Evolutionary conservation across 2,329 filamentous ascomycete species (phyloP), one percentile per base, ranked within the genome.

Genomic region (Thermoascus crustaceus): DNA sequence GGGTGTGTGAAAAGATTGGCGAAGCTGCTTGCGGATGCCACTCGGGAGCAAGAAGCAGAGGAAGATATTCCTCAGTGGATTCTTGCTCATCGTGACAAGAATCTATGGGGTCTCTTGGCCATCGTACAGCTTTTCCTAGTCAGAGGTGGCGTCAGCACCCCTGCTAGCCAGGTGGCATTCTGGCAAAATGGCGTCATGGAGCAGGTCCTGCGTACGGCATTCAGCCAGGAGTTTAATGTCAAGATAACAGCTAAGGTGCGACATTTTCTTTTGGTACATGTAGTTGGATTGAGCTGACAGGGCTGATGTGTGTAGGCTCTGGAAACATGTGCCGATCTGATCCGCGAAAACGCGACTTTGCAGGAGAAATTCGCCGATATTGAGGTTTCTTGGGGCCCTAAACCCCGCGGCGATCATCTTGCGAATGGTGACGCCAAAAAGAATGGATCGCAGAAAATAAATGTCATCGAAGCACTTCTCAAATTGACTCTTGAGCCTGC

Each of bases 301-400:
- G 25, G 30, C 40, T 49, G 21, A 46, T 42, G 30, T 24, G 5
- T 18, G 7, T 57, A 85, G 76, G 88, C 91, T 43, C 67, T 98
- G 34, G 73, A 77, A 45, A 84, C 86, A 20, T 93, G 86, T 54
- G 87, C 86, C 36, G 87, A 94, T 61, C 74, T 94, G 49, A 94
- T 98, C 49, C 76, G 82, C 44, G 83, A 78, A 26, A 94, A 94
- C 54, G 59, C 79, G 16, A 69, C 69, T 4, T 69, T 96, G 6
- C 91, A 98, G 59, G 87, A 95, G 62, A 76, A 73, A 31, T 96
- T 98, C 57, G 89, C 87, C 4, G 83, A 91, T 51, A 72, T 94
- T 27, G 82, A 85, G 50, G 86, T 96, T 3, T 71, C 57, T 21
- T 59, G 59, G 50, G 50, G 54, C 35, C 40, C 49, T 34, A 45